phyloP scores from a whole-genome alignment of 2,329 filamentous ascomycete genomes.

The Cytospora mali region DNA sequence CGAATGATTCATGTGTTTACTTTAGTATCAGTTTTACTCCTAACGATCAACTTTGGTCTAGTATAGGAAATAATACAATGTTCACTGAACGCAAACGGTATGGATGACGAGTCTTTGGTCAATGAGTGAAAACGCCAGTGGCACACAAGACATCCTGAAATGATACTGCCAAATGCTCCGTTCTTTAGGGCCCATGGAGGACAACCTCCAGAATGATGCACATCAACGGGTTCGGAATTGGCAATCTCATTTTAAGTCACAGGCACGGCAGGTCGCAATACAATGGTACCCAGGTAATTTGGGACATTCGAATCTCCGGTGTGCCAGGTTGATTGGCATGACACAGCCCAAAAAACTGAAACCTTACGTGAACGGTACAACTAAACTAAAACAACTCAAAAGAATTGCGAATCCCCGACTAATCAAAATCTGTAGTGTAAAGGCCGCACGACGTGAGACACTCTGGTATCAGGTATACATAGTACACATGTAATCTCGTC shows the following conservation, averaged over 20 bases:
- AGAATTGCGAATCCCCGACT: too few species aligned
- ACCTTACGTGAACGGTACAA: neutral
- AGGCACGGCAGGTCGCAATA: too few species aligned
- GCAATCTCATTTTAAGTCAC: neutral
- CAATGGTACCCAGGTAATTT: neutral
- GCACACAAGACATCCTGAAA: too few species aligned
- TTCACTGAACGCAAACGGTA: too few species aligned
- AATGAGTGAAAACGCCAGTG: too few species aligned
- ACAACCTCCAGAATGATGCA: too few species aligned
- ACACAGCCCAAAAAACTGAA: neutral
- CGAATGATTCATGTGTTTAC: neutral
- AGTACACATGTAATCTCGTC: too few species aligned
- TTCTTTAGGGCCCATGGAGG: too few species aligned
- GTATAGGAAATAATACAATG: neutral
- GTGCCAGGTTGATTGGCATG: neutral
- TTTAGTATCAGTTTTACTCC: neutral
- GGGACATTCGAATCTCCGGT: neutral
- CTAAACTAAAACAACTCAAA: too few species aligned
- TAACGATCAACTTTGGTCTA: neutral
- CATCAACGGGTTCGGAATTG: neutral
- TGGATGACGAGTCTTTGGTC: neutral
- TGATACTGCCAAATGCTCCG: too few species aligned
- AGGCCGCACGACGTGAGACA: neutral
- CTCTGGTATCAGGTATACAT: neutral
- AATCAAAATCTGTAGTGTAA: neutral